Conservation (phyloP, 345 rosid species). For the Populus simonii region DNA sequence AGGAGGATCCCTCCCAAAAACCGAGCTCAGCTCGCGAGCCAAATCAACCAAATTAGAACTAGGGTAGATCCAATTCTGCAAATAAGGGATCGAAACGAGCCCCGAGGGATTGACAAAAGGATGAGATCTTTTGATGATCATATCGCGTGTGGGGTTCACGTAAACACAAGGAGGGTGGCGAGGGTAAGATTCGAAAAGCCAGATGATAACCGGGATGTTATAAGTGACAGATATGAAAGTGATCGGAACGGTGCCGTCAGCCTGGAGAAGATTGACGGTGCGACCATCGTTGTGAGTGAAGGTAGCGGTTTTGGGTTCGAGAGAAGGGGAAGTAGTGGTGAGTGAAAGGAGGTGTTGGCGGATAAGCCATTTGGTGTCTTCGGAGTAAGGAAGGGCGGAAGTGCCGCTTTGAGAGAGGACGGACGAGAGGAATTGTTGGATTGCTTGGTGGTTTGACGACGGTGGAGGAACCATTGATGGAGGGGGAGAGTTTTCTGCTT, state of each 20-base stretch:
- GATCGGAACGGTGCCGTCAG: conserved; percentile 88
- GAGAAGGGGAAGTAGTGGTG: conserved; percentile 51
- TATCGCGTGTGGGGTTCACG: conserved; percentile 92
- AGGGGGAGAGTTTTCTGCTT: background rate
- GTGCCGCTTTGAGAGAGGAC: conserved; percentile 88
- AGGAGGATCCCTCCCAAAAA: conserved; percentile 78
- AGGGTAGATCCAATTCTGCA: conserved; percentile 84
- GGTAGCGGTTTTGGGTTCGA: conserved; percentile 77
- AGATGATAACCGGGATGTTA: conserved; percentile 84
- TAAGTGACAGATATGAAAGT: conserved; percentile 72
- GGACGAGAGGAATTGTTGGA: conserved; percentile 72
- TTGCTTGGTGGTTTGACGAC: conserved; percentile 43
- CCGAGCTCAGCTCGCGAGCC: conserved; percentile 43
- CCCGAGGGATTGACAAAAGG: conserved; percentile 82
- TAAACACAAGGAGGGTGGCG: conserved; percentile 75
- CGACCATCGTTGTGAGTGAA: conserved; percentile 98
- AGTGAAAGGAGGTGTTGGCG: conserved; percentile 84
- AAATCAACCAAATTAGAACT: conserved; percentile 77
- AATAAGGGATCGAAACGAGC: conserved; percentile 66
- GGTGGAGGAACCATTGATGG: background rate
- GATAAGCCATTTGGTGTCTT: conserved; percentile 78
- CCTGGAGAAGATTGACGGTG: conserved; percentile 80
- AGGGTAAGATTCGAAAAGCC: conserved; percentile 93
- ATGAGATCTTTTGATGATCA: conserved; percentile 90
- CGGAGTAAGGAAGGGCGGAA: conserved; percentile 68